Conservation (phyloP, 2,329 filamentous ascomycete species). For the Verticillium nonalfalfae region DNA sequence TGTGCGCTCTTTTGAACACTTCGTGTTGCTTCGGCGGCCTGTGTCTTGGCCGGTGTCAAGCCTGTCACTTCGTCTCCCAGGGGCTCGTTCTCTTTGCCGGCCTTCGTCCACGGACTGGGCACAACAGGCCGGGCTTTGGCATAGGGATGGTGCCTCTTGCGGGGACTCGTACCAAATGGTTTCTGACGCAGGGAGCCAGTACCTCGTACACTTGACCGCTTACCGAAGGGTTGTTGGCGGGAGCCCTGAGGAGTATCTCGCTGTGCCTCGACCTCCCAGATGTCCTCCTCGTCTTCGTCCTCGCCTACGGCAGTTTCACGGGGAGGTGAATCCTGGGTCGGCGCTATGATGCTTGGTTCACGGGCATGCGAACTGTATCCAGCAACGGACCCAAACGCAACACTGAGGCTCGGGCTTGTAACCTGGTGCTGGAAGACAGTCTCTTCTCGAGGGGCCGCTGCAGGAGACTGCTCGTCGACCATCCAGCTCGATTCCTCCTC, state of each 20-base stretch:
- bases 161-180: background rate
- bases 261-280: constrained; percentile 53
- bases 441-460: background rate
- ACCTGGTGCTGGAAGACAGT: background rate
- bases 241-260: constrained; percentile 30
- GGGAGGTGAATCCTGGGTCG: background rate
- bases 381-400: background rate
- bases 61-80: background rate
- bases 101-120: constrained; percentile 34
- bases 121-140: constrained; percentile 12
- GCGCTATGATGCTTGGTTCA: background rate
- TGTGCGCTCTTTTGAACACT: background rate
- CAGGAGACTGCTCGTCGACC: background rate
- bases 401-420: background rate
- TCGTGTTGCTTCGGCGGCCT: background rate
- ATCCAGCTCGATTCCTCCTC: background rate
- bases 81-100: constrained; percentile 10
- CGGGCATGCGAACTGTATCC: background rate
- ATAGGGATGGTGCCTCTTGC: constrained; percentile 1
- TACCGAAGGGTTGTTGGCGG: constrained; percentile 22
- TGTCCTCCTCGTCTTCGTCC: constrained; percentile 32
- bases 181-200: background rate
- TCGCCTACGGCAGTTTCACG: too few relatives aligned
- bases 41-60: background rate
- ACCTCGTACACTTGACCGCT: constrained; percentile 12